Conservation (phyloP, 225 moss, liverwort and hornwort genomes). For the Bryum argenteum region DNA sequence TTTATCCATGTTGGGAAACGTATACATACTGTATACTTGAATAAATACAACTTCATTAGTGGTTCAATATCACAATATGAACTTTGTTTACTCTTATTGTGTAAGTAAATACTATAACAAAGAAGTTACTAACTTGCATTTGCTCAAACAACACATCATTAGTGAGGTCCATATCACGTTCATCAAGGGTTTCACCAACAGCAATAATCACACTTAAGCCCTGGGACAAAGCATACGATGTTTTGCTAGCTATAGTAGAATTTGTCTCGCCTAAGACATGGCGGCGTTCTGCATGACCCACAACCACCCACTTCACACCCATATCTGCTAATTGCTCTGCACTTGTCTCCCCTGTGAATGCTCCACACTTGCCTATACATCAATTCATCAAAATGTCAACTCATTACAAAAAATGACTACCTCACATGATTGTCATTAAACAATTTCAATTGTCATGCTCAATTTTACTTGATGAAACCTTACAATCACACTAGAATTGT, state of each 20-base stretch:
- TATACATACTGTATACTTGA: no score
- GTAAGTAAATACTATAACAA: no score
- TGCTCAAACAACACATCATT: constrained; percentile 65
- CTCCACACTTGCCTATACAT: constrained; percentile 54
- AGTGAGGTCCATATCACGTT: constrained; percentile 59
- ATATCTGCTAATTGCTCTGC: constrained; percentile 76
- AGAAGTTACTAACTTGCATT: constrained; percentile 32
- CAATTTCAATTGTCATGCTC: no score
- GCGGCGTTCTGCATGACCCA: constrained; percentile 64
- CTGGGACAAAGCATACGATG: constrained; percentile 59
- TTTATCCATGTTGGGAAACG: no score
- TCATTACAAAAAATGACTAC: no score
- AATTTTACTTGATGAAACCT: no score
- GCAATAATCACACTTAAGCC: constrained; percentile 68
- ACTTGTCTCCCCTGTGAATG: constrained; percentile 83
- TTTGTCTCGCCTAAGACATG: constrained; percentile 47
- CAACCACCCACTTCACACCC: constrained; percentile 81
- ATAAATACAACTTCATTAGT: no score
- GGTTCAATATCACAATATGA: no score
- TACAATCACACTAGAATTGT: no score
- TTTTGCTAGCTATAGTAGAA: constrained; percentile 60
- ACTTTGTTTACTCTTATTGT: no score
- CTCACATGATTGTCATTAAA: no score
- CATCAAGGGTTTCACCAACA: constrained; percentile 68
- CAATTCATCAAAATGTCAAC: no score